A percentile compares a stretch with the other conserved stretches of the same genome.
These are phyloP conservation scores for Pseudomassariella vexata DNA, from an alignment of 2,329 filamentous ascomycete genomes.

Conservation along the genomic window DNA sequence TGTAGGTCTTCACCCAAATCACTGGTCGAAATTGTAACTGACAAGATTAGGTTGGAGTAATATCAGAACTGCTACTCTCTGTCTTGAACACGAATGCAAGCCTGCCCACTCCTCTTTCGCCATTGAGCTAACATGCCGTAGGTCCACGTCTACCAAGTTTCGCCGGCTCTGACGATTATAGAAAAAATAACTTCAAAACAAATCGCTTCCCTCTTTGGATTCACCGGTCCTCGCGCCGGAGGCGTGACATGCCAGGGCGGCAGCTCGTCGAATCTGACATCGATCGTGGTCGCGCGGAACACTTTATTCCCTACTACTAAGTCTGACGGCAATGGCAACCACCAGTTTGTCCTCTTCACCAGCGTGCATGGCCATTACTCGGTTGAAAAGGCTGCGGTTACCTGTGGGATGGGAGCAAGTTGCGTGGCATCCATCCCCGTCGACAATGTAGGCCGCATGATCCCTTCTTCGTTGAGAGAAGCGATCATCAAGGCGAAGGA, in stretches of 20 bases:
- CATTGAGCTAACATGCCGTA: constrained; percentile 18
- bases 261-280: constrained; percentile 63
- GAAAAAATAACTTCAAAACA: constrained; percentile 75
- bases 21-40: too few relatives aligned
- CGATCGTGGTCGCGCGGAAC: constrained; percentile 75
- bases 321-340: constrained; percentile 57
- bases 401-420: constrained; percentile 73
- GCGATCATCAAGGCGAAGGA: constrained; percentile 55
- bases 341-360: constrained; percentile 78
- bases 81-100: constrained; percentile 83
- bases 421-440: constrained; percentile 72
- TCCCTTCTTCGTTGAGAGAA: constrained; percentile 56
- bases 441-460: constrained; percentile 68
- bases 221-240: constrained; percentile 60
- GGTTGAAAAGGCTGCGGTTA: constrained; percentile 89
- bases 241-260: constrained; percentile 59
- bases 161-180: constrained; percentile 78
- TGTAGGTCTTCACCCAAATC: constrained; percentile 32
- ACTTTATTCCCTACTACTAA: constrained; percentile 77
- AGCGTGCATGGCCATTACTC: constrained; percentile 89
- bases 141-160: constrained; percentile 90
- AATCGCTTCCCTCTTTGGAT: constrained; percentile 72
- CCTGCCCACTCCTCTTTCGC: neutral
- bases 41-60: constrained; percentile 61
- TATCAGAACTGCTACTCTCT: constrained; percentile 77